A percentile compares a stretch with the other conserved stretches of the same genome.
Conservation (phyloP, 305 asterid species). For the Fraxinus platypoda region DNA sequence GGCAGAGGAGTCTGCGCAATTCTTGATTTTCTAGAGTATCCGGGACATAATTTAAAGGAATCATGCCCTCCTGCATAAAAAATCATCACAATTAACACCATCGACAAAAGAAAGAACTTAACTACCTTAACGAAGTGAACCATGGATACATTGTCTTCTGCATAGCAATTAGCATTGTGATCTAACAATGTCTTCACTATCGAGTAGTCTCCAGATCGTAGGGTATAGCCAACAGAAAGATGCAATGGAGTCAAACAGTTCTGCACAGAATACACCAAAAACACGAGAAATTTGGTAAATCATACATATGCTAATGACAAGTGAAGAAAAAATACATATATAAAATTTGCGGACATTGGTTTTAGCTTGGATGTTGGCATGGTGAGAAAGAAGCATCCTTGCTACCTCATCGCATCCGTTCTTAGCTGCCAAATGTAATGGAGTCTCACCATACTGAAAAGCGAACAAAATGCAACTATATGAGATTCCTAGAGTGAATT, state of each 20-base stretch:
- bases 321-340: neutral
- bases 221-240: slow-evolving; percentile 44
- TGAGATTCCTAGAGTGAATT: neutral
- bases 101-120: neutral
- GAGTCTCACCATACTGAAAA: slow-evolving; percentile 55
- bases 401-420: slow-evolving; percentile 41
- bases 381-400: slow-evolving; percentile 33
- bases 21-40: slow-evolving; percentile 48
- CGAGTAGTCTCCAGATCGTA: slow-evolving; percentile 39
- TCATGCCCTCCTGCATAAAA: slow-evolving; percentile 63
- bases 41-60: slow-evolving; percentile 63
- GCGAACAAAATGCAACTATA: slow-evolving; percentile 19
- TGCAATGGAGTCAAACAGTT: slow-evolving; percentile 42
- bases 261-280: slow-evolving; percentile 23
- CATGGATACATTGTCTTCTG: slow-evolving; percentile 34
- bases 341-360: slow-evolving; percentile 35
- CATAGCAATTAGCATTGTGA: slow-evolving; percentile 39
- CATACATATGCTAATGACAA: neutral
- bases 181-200: slow-evolving; percentile 26
- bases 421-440: slow-evolving; percentile 53
- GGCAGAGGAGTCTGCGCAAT: slow-evolving; percentile 39
- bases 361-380: slow-evolving; percentile 38
- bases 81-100: slow-evolving; percentile 15
- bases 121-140: neutral
- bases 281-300: neutral